Conservation (phyloP, 306 rosid genomes). For the Sindora glabra region DNA sequence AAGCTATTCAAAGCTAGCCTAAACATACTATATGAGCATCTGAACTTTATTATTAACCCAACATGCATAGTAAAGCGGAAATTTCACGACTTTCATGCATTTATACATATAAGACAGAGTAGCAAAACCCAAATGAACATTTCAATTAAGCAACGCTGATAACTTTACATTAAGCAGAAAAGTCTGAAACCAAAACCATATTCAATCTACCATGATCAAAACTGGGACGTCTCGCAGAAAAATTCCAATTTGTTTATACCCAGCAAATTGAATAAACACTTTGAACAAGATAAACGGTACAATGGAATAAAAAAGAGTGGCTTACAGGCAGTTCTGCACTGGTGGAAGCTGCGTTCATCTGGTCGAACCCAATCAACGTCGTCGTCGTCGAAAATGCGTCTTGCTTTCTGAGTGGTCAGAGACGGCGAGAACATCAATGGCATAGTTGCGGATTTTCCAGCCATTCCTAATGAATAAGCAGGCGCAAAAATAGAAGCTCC, state of each 20-base stretch:
- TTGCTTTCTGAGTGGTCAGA: slow-evolving; percentile 33
- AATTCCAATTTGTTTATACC: neutral
- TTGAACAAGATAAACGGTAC: neutral
- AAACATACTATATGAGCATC: neutral
- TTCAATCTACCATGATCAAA: too few relatives aligned
- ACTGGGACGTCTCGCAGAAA: neutral
- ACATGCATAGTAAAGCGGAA: neutral
- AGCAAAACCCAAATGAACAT: neutral
- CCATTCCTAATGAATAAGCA: slow-evolving; percentile 51
- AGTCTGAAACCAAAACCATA: neutral
- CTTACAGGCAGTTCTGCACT: slow-evolving; percentile 90
- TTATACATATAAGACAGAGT: neutral
- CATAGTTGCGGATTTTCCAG: slow-evolving; percentile 46
- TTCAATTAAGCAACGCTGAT: neutral
- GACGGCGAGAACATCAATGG: slow-evolving; percentile 72
- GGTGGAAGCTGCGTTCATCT: slow-evolving; percentile 76
- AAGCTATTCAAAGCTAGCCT: neutral
- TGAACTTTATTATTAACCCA: neutral
- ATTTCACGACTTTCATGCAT: neutral
- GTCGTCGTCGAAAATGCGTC: slow-evolving; percentile 28
- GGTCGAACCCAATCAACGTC: slow-evolving; percentile 73
- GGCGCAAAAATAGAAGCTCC: too few relatives aligned
- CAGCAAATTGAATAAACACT: too few relatives aligned
- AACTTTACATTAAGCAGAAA: neutral
- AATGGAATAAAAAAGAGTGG: neutral